These are phyloP conservation scores for Triticum dicoccoides DNA, from an alignment of 176 grass and related monocot genomes.

Conservation along the genomic window DNA sequence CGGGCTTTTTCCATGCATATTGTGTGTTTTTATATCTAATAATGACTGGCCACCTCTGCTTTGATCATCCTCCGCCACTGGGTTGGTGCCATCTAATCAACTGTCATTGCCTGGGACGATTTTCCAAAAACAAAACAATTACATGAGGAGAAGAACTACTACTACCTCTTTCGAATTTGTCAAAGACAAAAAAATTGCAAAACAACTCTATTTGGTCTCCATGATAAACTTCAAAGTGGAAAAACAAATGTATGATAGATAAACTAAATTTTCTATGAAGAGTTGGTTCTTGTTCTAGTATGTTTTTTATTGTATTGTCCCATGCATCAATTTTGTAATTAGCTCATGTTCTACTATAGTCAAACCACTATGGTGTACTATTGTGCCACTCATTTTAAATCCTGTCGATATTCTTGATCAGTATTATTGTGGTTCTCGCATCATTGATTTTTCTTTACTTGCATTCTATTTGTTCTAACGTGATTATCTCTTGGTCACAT, in stretches of 20 bases:
- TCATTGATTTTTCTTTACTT: background rate
- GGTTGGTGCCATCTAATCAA: too few relatives aligned
- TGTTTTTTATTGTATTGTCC: background rate
- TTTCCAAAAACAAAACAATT: too few relatives aligned
- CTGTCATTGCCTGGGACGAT: too few relatives aligned
- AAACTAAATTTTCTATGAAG: background rate
- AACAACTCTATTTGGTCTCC: background rate
- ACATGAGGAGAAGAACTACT: too few relatives aligned
- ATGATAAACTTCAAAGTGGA: background rate
- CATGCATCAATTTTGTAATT: background rate
- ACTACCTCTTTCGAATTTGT: too few relatives aligned
- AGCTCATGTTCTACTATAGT: background rate
- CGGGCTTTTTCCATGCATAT: too few relatives aligned
- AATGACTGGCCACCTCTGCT: too few relatives aligned
- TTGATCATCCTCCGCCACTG: too few relatives aligned
- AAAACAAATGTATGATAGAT: background rate
- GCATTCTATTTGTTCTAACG: slow-evolving; percentile 4
- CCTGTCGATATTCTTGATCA: background rate
- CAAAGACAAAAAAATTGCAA: too few relatives aligned
- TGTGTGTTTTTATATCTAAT: too few relatives aligned
- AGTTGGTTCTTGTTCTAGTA: background rate
- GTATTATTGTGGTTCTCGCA: slow-evolving; percentile 7
- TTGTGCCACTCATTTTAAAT: background rate
- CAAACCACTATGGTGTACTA: background rate
- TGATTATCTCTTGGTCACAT: background rate